phyloP scores from a whole-genome alignment of 345 rosid genomes.

The Lagerstroemia speciosa region DNA sequence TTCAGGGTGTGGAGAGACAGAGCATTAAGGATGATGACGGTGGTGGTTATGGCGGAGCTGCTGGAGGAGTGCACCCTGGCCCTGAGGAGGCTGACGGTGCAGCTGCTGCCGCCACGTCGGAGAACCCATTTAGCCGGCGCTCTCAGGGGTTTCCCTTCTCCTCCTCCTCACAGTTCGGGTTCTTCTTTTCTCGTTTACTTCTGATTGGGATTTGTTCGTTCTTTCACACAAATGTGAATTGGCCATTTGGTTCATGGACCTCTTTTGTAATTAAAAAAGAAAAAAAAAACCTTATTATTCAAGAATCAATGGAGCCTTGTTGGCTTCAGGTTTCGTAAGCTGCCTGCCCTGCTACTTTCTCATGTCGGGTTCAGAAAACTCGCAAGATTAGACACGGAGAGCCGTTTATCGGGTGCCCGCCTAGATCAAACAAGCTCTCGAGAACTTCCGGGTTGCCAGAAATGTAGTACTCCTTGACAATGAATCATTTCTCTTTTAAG shows the following conservation, averaged over 20 bases:
- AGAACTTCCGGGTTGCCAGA: too few species aligned
- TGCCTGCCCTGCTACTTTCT: too few species aligned
- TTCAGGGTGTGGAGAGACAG: neutral
- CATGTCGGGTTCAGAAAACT: too few species aligned
- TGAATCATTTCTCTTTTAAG: too few species aligned
- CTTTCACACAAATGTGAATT: neutral
- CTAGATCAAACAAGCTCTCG: too few species aligned
- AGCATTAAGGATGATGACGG: conserved; percentile 4
- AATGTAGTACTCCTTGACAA: too few species aligned
- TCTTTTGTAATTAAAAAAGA: too few species aligned
- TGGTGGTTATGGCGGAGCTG: conserved; percentile 18
- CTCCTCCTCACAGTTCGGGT: neutral
- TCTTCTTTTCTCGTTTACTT: conserved; percentile 17
- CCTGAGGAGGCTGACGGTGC: conserved; percentile 13
- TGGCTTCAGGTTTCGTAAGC: neutral
- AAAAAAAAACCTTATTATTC: too few species aligned
- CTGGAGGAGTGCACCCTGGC: conserved; percentile 10
- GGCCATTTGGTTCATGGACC: too few species aligned
- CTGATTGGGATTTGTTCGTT: conserved; percentile 5
- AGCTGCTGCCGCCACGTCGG: conserved; percentile 3
- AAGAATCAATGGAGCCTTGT: neutral
- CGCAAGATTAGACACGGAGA: too few species aligned
- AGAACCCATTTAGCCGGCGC: neutral
- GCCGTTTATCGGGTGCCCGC: too few species aligned
- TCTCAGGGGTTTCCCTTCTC: conserved; percentile 1